Evolutionary conservation across 352 stramenopile genomes (phyloP).

Genomic region (Globisporangium apiculatum): DNA sequence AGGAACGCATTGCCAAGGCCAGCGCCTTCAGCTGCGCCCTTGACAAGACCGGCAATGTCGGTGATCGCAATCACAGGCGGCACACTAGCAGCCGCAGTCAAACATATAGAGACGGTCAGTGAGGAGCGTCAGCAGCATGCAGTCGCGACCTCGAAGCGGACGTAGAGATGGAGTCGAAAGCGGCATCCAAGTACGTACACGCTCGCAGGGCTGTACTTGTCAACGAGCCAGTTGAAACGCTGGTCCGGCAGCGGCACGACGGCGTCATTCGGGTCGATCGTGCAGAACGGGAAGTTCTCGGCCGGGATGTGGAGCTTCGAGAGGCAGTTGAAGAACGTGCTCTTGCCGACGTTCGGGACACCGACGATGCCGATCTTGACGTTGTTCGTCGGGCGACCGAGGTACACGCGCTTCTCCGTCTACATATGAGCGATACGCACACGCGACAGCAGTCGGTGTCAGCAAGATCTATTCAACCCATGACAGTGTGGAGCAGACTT

Average conservation of each 20-base stretch:
- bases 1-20: constrained; percentile 99
- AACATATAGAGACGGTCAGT: neutral
- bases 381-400: constrained; percentile 87
- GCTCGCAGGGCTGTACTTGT: constrained; percentile 92
- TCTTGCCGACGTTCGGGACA: constrained; percentile 99
- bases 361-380: constrained; percentile 99
- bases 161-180: neutral
- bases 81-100: constrained; percentile 32
- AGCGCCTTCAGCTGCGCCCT: constrained; percentile 94
- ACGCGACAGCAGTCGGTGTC: neutral
- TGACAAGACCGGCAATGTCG: constrained; percentile 99
- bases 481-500: no score
- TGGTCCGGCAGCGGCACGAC: constrained; percentile 95
- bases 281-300: constrained; percentile 96
- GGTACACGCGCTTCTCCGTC: constrained; percentile 53
- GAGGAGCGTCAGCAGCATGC: neutral
- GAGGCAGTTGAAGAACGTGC: constrained; percentile 99
- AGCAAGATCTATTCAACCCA: no score
- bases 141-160: neutral
- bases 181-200: constrained; percentile 38
- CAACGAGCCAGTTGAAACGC: constrained; percentile 98
- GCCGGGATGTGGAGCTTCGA: constrained; percentile 90
- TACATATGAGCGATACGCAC: neutral
- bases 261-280: constrained; percentile 98
- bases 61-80: constrained; percentile 97